These are phyloP conservation scores for Neurospora sublineolata DNA, from an alignment of 495 filamentous ascomycete species.

Conservation along the genomic window DNA sequence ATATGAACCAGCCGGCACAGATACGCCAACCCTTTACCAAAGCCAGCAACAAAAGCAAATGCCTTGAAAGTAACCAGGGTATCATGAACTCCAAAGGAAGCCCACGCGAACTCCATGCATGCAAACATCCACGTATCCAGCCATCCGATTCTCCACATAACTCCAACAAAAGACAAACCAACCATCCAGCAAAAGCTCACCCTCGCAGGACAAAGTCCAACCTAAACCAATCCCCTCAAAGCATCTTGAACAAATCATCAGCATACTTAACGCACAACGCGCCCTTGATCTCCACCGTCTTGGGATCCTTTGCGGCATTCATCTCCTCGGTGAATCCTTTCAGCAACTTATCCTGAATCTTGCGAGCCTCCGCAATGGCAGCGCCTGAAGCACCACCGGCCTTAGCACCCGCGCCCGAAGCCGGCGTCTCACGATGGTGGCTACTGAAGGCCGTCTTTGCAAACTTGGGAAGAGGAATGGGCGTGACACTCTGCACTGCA, in stretches of 20 bases:
- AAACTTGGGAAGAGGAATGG: neutral
- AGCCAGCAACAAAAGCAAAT: neutral
- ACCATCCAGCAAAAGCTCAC: neutral
- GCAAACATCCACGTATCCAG: neutral
- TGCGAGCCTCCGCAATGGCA: neutral
- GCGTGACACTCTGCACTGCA: neutral
- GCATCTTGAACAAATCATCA: conserved; percentile 13
- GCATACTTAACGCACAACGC: conserved; percentile 15
- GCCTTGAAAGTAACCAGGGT: neutral
- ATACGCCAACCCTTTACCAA: neutral
- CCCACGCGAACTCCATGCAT: neutral
- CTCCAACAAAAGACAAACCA: neutral
- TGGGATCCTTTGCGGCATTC: conserved; percentile 4
- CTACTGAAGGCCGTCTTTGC: neutral
- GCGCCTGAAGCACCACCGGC: neutral
- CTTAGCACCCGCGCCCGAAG: neutral
- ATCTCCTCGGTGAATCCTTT: conserved; percentile 5
- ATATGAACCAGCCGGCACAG: no score
- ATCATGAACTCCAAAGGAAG: neutral
- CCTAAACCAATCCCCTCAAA: neutral
- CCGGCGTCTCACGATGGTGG: neutral
- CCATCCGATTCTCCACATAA: neutral
- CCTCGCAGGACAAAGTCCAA: neutral
- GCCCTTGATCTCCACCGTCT: conserved; percentile 10
- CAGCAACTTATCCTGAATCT: conserved; percentile 13